Conservation (phyloP, 2,329 filamentous ascomycete genomes). For the Fusarium transvaalense region DNA sequence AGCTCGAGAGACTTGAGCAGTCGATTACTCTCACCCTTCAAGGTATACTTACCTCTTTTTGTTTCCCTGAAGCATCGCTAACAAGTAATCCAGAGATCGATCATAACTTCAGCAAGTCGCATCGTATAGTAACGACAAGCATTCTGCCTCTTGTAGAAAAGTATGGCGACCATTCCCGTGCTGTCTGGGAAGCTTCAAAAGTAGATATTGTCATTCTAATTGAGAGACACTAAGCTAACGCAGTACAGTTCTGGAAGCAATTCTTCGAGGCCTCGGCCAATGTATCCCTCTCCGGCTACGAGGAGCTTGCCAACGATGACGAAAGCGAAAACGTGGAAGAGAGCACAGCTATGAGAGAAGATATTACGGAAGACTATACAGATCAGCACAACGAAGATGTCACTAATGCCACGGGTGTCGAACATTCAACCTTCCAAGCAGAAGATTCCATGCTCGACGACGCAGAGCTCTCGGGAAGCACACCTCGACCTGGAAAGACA, state of each 20-base stretch:
- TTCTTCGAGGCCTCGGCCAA: constrained; percentile 99
- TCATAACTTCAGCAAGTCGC: constrained; percentile 96
- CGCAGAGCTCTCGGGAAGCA: constrained; percentile 73
- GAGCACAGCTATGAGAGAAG: constrained; percentile 68
- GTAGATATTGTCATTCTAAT: constrained; percentile 56
- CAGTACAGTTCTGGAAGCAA: constrained; percentile 93
- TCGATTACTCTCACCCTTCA: constrained; percentile 96
- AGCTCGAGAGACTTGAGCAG: constrained; percentile 95
- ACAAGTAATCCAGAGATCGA: constrained; percentile 82
- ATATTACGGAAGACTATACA: constrained; percentile 65
- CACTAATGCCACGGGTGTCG: constrained; percentile 51
- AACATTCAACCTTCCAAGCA: constrained; percentile 54
- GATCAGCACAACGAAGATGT: constrained; percentile 55
- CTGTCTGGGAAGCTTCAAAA: constrained; percentile 98
- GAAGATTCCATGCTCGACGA: constrained; percentile 79
- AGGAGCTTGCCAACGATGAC: constrained; percentile 81
- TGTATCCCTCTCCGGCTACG: constrained; percentile 94
- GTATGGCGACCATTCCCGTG: constrained; percentile 91
- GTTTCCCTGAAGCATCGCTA: constrained; percentile 1
- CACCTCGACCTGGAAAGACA: constrained; percentile 70
- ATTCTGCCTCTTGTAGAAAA: constrained; percentile 95
- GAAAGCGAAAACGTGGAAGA: constrained; percentile 64
- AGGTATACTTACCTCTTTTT: constrained; percentile 63
- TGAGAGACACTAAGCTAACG: not conserved
- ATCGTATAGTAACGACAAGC: constrained; percentile 93